Conservation (phyloP, 139 green algal species). For the Closterium sp. region DNA sequence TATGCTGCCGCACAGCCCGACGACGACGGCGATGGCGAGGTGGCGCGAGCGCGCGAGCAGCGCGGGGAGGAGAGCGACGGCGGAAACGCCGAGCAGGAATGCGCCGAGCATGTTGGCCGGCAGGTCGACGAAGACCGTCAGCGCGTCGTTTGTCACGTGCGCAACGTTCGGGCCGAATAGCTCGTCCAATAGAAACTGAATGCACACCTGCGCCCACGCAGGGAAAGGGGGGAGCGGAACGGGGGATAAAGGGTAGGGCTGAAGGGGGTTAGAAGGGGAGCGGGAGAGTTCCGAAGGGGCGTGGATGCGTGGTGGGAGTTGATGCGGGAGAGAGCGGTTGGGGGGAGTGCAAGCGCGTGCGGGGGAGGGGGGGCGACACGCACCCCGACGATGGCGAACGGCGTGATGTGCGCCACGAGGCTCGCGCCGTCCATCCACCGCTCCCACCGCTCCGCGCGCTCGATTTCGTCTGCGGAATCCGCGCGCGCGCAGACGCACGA, state of each 20-base stretch:
- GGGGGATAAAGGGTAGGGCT: background rate
- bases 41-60: background rate
- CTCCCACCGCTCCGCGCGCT: background rate
- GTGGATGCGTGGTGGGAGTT: background rate
- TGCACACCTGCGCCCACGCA: background rate
- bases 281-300: background rate
- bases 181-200: background rate
- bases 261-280: background rate
- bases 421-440: background rate
- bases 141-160: background rate
- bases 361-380: background rate
- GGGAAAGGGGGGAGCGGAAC: background rate
- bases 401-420: background rate
- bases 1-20: constrained; percentile 6
- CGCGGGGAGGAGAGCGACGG: background rate
- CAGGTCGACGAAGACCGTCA: background rate
- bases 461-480: background rate
- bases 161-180: background rate
- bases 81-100: background rate
- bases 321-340: background rate
- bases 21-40: background rate
- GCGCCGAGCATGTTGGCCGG: background rate
- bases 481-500: background rate
- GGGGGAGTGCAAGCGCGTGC: background rate
- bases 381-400: background rate